A percentile compares a stretch with the other conserved stretches of the same genome.
phyloP scores from a whole-genome alignment of 805 yeast genomes.

The Debaryomyces prosopidis region DNA sequence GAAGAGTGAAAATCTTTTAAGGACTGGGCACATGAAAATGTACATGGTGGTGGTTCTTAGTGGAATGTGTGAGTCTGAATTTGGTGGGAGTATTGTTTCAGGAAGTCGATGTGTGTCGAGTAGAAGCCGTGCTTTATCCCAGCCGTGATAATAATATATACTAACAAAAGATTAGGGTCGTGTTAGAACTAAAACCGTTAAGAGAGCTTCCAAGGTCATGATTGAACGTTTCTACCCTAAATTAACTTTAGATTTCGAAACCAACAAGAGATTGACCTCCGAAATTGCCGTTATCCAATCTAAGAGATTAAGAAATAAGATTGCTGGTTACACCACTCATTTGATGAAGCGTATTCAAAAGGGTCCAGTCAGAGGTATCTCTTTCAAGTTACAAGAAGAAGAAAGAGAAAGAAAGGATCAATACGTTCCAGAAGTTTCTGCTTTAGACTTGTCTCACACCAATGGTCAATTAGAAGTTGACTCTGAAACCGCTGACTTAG shows the following conservation, averaged over 20 bases:
- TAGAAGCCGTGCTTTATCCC: no score
- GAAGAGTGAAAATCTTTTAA: no score
- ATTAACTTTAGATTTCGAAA: conserved; percentile 98
- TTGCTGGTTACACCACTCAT: conserved; percentile 99
- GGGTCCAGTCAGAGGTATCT: conserved; percentile 99
- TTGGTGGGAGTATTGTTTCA: no score
- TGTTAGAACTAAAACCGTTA: conserved; percentile 99
- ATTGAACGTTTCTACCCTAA: conserved; percentile 99
- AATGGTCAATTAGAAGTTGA: conserved; percentile 97
- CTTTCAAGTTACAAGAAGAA: conserved; percentile 99
- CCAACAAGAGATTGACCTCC: conserved; percentile 98
- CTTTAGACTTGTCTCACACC: conserved; percentile 96
- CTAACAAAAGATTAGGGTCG: conserved; percentile 75
- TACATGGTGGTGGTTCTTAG: no score
- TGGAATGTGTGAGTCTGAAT: no score
- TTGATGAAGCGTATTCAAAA: conserved; percentile 99
- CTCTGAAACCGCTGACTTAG: conserved; percentile 93
- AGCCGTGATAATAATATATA: conserved; percentile 9
- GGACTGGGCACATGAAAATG: no score
- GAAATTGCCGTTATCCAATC: conserved; percentile 99
- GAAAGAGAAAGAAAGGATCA: conserved; percentile 99
- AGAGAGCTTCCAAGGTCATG: conserved; percentile 99
- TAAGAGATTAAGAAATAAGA: conserved; percentile 99
- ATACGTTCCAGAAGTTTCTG: conserved; percentile 99
- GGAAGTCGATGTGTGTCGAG: no score